Percentiles rank a stretch among this genome's conserved stretches.
phyloP scores from a whole-genome alignment of 2,329 filamentous ascomycete genomes.

The Beauveria scarabaeidicola region DNA sequence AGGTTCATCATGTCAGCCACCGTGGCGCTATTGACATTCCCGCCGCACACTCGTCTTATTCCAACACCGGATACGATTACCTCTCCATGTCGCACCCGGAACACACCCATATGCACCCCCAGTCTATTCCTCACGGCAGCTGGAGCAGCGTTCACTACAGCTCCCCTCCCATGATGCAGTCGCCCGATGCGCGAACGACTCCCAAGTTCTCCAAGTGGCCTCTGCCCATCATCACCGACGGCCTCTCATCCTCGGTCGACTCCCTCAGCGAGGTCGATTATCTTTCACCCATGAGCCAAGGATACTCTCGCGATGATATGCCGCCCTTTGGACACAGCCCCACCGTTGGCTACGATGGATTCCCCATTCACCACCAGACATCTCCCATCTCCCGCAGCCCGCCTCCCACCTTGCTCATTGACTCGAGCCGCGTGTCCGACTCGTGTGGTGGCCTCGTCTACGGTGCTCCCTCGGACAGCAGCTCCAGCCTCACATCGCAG shows the following conservation, averaged over 20 bases:
- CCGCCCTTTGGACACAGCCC: slow-evolving; percentile 46
- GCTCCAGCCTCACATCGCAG: slow-evolving; percentile 53
- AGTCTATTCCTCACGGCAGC: slow-evolving; percentile 30
- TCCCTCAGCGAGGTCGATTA: slow-evolving; percentile 56
- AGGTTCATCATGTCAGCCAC: slow-evolving; percentile 21
- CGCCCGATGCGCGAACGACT: slow-evolving; percentile 20
- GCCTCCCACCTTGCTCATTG: slow-evolving; percentile 45
- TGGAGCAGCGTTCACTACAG: slow-evolving; percentile 41
- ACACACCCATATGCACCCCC: slow-evolving; percentile 21
- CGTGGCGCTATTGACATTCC: slow-evolving; percentile 29
- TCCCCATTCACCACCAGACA: slow-evolving; percentile 39
- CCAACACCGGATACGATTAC: slow-evolving; percentile 36
- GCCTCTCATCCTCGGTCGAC: slow-evolving; percentile 47
- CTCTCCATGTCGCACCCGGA: slow-evolving; percentile 41
- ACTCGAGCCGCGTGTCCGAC: slow-evolving; percentile 45
- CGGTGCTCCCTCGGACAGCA: slow-evolving; percentile 49
- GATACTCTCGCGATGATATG: slow-evolving; percentile 49
- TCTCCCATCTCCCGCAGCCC: slow-evolving; percentile 50
- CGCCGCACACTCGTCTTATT: slow-evolving; percentile 19
- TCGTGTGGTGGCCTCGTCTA: slow-evolving; percentile 55
- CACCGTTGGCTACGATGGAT: slow-evolving; percentile 49
- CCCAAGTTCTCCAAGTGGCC: slow-evolving; percentile 38
- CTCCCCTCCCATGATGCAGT: slow-evolving; percentile 29
- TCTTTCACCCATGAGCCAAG: slow-evolving; percentile 50
- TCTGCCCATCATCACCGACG: slow-evolving; percentile 39